phyloP scores from a whole-genome alignment of 129 eudicot genomes.

The Solidago caesia region DNA sequence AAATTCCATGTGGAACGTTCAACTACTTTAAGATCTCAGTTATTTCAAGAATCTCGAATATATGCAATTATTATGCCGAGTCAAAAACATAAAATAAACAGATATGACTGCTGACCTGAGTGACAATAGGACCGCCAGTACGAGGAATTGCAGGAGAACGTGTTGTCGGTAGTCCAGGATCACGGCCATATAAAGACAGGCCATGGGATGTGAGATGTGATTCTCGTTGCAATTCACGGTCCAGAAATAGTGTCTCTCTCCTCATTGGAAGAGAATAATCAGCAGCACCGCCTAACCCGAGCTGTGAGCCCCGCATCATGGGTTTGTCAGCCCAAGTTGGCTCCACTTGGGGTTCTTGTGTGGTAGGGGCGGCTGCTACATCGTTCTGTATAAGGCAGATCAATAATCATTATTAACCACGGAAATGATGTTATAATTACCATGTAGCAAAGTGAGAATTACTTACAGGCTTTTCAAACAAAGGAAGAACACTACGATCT shows the following conservation, averaged over 20 bases:
- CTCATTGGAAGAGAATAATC: constrained; percentile 52
- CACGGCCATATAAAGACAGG: constrained; percentile 61
- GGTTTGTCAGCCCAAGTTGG: constrained; percentile 73
- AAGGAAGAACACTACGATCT: constrained; percentile 74
- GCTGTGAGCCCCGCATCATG: constrained; percentile 33
- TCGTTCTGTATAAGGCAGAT: constrained; percentile 41
- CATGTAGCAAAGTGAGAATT: neutral
- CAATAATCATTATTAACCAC: neutral
- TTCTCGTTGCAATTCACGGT: constrained; percentile 69
- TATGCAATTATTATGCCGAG: neutral
- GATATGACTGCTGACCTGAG: constrained; percentile 53
- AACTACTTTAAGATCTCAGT: neutral
- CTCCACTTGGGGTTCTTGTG: constrained; percentile 56
- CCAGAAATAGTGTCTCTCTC: constrained; percentile 58
- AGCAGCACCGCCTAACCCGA: constrained; percentile 33
- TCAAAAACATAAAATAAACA: constrained; percentile 4
- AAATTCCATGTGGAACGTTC: no score
- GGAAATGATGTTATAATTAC: neutral
- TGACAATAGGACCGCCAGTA: constrained; percentile 56
- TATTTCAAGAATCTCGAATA: neutral
- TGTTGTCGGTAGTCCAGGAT: constrained; percentile 39
- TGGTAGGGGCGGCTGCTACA: constrained; percentile 33
- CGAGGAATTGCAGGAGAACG: constrained; percentile 51
- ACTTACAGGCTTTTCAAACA: constrained; percentile 79
- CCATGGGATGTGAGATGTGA: constrained; percentile 43